phyloP scores from a whole-genome alignment of 2,329 filamentous ascomycete genomes.

The Furcasterigmium sp. region DNA sequence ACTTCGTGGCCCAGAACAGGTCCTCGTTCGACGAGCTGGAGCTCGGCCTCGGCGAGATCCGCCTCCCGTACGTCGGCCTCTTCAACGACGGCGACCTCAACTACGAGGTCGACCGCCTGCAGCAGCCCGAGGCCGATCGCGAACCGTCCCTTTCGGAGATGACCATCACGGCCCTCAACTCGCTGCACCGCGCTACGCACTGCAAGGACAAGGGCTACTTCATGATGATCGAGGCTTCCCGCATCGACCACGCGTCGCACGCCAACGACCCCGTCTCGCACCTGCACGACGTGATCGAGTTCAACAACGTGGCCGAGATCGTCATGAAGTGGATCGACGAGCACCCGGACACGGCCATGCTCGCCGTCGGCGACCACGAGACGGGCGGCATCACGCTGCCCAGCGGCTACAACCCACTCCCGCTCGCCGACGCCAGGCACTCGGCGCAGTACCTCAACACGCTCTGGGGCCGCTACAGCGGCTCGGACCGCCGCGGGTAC shows the following conservation, averaged over 20 bases:
- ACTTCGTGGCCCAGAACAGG: constrained; percentile 26
- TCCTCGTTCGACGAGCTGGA: constrained; percentile 22
- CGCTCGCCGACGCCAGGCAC: constrained; percentile 16
- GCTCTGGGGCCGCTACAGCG: constrained; percentile 19
- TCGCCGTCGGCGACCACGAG: constrained; percentile 32
- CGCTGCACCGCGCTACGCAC: constrained; percentile 23
- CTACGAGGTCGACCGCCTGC: constrained; percentile 24
- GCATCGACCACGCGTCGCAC: constrained; percentile 31
- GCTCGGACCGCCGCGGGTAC: constrained; percentile 20
- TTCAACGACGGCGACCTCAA: constrained; percentile 27
- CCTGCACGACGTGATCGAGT: constrained; percentile 34
- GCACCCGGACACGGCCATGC: constrained; percentile 27
- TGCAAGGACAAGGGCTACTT: constrained; percentile 19
- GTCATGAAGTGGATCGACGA: constrained; percentile 30
- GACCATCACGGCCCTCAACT: constrained; percentile 25
- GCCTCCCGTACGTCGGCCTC: constrained; percentile 28
- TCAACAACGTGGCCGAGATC: constrained; percentile 26
- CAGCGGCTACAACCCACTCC: constrained; percentile 24
- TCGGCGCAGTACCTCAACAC: constrained; percentile 20
- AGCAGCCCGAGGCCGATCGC: background rate
- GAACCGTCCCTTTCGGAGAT: constrained; percentile 12
- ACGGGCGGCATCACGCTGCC: constrained; percentile 28
- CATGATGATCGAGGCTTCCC: constrained; percentile 27
- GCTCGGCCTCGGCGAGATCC: constrained; percentile 14
- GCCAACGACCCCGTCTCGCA: constrained; percentile 48